These are phyloP conservation scores for Fusarium phyllophilum DNA, from an alignment of 2,329 filamentous ascomycete genomes.

Conservation along the genomic window DNA sequence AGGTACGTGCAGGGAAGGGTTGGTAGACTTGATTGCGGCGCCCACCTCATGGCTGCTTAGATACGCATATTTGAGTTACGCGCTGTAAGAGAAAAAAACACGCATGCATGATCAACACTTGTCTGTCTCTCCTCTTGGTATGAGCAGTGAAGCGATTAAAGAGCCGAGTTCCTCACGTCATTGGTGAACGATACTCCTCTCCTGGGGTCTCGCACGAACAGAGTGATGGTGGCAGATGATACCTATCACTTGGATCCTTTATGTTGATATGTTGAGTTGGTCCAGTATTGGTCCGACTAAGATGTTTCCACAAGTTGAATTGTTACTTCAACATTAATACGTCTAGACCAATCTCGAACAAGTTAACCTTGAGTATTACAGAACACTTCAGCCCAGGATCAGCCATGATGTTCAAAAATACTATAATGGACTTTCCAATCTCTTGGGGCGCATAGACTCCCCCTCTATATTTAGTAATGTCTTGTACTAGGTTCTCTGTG, in stretches of 20 bases:
- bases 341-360: neutral
- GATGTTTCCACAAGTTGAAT: neutral
- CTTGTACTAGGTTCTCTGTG: no score
- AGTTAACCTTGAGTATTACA: neutral
- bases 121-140: neutral
- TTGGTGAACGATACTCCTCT: neutral
- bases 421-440: neutral
- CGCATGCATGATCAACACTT: slow-evolving; percentile 33
- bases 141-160: neutral
- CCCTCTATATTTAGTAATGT: neutral
- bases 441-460: neutral
- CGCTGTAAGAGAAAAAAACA: slow-evolving; percentile 40
- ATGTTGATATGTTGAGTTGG: neutral
- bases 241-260: neutral
- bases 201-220: neutral
- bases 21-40: slow-evolving; percentile 23
- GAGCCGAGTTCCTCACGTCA: neutral
- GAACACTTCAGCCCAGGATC: neutral
- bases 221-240: neutral
- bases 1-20: slow-evolving; percentile 24
- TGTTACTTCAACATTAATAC: neutral
- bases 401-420: neutral
- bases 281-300: neutral
- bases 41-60: slow-evolving; percentile 40
- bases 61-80: slow-evolving; percentile 44